phyloP scores from a whole-genome alignment of 306 rosid species.

The Vigna mungo region DNA sequence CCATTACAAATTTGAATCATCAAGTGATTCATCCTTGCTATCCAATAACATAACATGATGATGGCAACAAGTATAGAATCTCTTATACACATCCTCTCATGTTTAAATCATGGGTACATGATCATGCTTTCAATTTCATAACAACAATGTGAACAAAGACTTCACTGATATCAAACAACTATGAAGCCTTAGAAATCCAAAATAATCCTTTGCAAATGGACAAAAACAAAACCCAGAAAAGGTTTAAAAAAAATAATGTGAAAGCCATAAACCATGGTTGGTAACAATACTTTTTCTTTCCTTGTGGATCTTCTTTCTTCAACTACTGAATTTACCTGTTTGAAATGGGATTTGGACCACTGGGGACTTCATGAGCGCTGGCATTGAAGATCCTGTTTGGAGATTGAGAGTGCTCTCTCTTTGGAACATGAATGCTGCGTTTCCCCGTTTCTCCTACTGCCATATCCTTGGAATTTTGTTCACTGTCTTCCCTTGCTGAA shows the following conservation, averaged over 20 bases:
- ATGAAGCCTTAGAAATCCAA: constrained; percentile 34
- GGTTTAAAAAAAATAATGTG: constrained; percentile 20
- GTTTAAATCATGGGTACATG: constrained; percentile 54
- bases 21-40: constrained; percentile 17
- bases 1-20: constrained; percentile 48
- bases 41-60: constrained; percentile 41
- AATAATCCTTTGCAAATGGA: constrained; percentile 26
- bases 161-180: constrained; percentile 46
- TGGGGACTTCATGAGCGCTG: constrained; percentile 78
- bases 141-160: constrained; percentile 46
- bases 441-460: constrained; percentile 4
- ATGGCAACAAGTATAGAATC: constrained; percentile 42
- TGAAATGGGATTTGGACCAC: constrained; percentile 89
- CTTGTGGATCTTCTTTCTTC: constrained; percentile 31
- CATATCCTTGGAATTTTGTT: constrained; percentile 39
- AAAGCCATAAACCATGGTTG: constrained; percentile 38
- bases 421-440: constrained; percentile 39
- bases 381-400: constrained; percentile 55
- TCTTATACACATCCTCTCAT: constrained; percentile 50
- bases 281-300: not conserved
- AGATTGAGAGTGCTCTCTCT: constrained; percentile 43
- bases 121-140: constrained; percentile 36
- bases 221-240: constrained; percentile 5
- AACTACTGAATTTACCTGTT: constrained; percentile 59
- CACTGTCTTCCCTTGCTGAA: constrained; percentile 47